phyloP scores from a whole-genome alignment of 495 filamentous ascomycete genomes.

The Penicillium desertorum region DNA sequence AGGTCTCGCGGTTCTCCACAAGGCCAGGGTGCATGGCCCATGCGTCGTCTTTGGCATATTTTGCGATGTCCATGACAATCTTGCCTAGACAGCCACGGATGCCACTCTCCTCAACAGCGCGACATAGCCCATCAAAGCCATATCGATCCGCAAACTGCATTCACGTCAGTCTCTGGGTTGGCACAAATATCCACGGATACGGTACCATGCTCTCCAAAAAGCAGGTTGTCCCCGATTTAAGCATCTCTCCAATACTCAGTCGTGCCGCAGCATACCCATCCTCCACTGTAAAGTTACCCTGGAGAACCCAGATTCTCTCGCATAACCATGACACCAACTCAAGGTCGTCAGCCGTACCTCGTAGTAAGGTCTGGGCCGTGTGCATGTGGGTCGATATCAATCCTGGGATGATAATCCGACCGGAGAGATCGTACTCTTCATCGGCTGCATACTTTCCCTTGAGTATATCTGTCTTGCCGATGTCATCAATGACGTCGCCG shows the following conservation, averaged over 20 bases:
- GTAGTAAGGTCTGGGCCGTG: constrained; percentile 48
- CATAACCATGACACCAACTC: constrained; percentile 49
- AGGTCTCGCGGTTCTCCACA: constrained; percentile 46
- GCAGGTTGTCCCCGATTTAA: constrained; percentile 51
- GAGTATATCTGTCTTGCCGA: constrained; percentile 39
- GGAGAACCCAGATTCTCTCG: constrained; percentile 49
- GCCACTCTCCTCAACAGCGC: constrained; percentile 48
- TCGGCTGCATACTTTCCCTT: constrained; percentile 28
- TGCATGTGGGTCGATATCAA: constrained; percentile 53
- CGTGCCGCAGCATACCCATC: constrained; percentile 50
- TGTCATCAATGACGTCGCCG: constrained; percentile 36
- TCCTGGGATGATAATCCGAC: constrained; percentile 49
- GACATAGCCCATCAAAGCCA: constrained; percentile 47
- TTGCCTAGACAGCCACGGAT: constrained; percentile 51
- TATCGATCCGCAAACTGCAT: constrained; percentile 48
- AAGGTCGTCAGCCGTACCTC: constrained; percentile 50
- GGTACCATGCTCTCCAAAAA: constrained; percentile 51
- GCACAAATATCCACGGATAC: neutral
- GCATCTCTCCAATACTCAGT: constrained; percentile 51
- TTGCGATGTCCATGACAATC: constrained; percentile 41
- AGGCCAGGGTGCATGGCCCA: constrained; percentile 54
- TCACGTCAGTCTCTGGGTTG: neutral
- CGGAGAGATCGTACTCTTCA: constrained; percentile 34
- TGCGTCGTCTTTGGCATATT: constrained; percentile 45
- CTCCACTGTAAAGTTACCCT: constrained; percentile 44